Conservation (phyloP, 2,329 filamentous ascomycete genomes). For the Akanthomyces dipterigenus region DNA sequence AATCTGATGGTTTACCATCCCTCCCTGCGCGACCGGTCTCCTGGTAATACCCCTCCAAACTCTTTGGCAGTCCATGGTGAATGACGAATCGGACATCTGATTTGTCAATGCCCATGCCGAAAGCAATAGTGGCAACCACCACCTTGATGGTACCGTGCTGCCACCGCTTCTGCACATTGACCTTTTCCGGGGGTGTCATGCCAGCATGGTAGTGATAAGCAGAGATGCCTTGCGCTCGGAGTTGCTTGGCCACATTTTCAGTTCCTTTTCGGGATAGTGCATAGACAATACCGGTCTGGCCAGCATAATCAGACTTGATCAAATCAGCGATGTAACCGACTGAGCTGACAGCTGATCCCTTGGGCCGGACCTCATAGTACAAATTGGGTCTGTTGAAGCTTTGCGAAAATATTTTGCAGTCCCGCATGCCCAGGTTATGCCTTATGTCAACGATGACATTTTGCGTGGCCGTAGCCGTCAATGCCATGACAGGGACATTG, state of each 20-base stretch:
- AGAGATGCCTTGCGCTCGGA: slow-evolving; percentile 59
- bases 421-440: slow-evolving; percentile 76
- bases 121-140: slow-evolving; percentile 96
- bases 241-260: slow-evolving; percentile 67
- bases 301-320: slow-evolving; percentile 63
- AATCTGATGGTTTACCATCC: slow-evolving; percentile 80
- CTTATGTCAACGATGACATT: slow-evolving; percentile 91
- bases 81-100: slow-evolving; percentile 94
- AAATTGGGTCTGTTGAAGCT: slow-evolving; percentile 98
- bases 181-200: slow-evolving; percentile 62
- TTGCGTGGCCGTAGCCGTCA: slow-evolving; percentile 91
- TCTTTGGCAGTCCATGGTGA: slow-evolving; percentile 88
- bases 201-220: slow-evolving; percentile 83
- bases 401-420: slow-evolving; percentile 75
- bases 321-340: slow-evolving; percentile 49
- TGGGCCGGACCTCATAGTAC: slow-evolving; percentile 75
- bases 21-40: slow-evolving; percentile 92
- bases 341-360: slow-evolving; percentile 49
- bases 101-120: slow-evolving; percentile 99
- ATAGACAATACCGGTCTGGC: slow-evolving; percentile 85
- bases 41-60: slow-evolving; percentile 95
- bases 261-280: slow-evolving; percentile 80
- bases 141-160: slow-evolving; percentile 74
- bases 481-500: slow-evolving; percentile 81
- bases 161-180: slow-evolving; percentile 70